Evolutionary conservation across 495 filamentous ascomycete species (phyloP).

Genomic region (Glutinoglossum americanum): DNA sequence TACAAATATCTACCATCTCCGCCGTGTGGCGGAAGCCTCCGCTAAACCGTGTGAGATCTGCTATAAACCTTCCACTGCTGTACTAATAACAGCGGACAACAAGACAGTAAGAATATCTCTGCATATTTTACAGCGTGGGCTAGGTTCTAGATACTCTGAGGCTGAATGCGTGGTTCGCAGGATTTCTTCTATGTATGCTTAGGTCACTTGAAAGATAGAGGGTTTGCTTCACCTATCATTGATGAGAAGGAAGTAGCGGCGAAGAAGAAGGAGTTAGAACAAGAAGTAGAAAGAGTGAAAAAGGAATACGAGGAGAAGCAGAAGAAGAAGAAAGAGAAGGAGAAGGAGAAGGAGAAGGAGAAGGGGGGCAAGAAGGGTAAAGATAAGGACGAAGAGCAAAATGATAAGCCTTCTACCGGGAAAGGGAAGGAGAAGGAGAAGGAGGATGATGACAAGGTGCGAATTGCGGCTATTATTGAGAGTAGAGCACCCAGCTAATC

Average conservation of each 20-base stretch:
- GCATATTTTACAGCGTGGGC: background rate
- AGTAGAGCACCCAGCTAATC: background rate
- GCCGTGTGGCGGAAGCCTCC: slow-evolving; percentile 66
- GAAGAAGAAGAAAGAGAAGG: slow-evolving; percentile 33
- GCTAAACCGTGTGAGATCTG: slow-evolving; percentile 76
- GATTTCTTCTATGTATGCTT: slow-evolving; percentile 91
- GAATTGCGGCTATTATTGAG: background rate
- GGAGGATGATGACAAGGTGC: slow-evolving; percentile 22
- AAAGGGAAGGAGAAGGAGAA: slow-evolving; percentile 25
- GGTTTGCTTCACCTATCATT: slow-evolving; percentile 62
- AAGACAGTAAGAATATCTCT: slow-evolving; percentile 33
- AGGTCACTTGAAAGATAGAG: slow-evolving; percentile 60
- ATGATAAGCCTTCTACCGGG: slow-evolving; percentile 14
- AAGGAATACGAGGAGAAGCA: slow-evolving; percentile 22
- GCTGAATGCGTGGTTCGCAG: slow-evolving; percentile 20
- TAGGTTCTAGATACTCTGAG: background rate
- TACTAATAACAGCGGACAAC: slow-evolving; percentile 75
- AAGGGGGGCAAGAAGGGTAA: slow-evolving; percentile 11
- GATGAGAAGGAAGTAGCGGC: slow-evolving; percentile 54
- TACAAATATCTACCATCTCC: slow-evolving; percentile 67
- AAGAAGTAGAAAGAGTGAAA: slow-evolving; percentile 20
- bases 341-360: slow-evolving; percentile 22
- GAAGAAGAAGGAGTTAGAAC: slow-evolving; percentile 24
- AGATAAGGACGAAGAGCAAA: slow-evolving; percentile 9
- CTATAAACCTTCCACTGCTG: slow-evolving; percentile 68